Percentiles rank a stretch among this genome's conserved stretches.
Evolutionary conservation across 2,329 filamentous ascomycete genomes (phyloP).

Genomic region (Arthrobotrys pseudoclavata): DNA sequence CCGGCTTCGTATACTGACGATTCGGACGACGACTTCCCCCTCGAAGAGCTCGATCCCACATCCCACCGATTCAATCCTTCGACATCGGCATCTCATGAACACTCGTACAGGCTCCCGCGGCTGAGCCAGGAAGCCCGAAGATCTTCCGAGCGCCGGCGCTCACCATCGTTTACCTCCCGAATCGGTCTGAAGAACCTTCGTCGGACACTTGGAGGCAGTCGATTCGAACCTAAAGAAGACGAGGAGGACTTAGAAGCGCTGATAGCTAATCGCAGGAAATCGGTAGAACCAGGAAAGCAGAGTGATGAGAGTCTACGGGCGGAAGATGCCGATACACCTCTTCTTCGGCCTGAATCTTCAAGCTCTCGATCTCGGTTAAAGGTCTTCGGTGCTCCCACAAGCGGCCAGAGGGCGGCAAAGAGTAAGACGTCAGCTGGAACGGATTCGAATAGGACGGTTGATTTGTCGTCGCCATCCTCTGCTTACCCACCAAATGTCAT

Average conservation of each 20-base stretch:
- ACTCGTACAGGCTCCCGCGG: constrained; percentile 58
- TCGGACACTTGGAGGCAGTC: constrained; percentile 58
- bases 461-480: constrained; percentile 41
- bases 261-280: constrained; percentile 58
- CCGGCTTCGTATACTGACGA: constrained; percentile 77
- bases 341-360: constrained; percentile 47
- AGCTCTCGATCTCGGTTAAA: constrained; percentile 32
- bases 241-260: constrained; percentile 51
- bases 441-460: constrained; percentile 70
- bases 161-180: constrained; percentile 65
- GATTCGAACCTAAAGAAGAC: constrained; percentile 54
- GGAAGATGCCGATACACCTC: constrained; percentile 54
- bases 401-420: constrained; percentile 60
- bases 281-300: constrained; percentile 44
- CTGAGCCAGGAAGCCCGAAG: constrained; percentile 60
- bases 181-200: constrained; percentile 63
- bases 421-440: constrained; percentile 75
- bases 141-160: constrained; percentile 64
- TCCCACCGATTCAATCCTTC: constrained; percentile 63
- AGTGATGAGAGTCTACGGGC: constrained; percentile 46
- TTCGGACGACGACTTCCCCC: constrained; percentile 79
- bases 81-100: constrained; percentile 45
- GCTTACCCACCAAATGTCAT: constrained; percentile 89
- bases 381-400: constrained; percentile 61
- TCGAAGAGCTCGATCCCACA: constrained; percentile 81